These are phyloP conservation scores for Acacia acuminata DNA, from an alignment of 306 rosid species.

Conservation along the genomic window DNA sequence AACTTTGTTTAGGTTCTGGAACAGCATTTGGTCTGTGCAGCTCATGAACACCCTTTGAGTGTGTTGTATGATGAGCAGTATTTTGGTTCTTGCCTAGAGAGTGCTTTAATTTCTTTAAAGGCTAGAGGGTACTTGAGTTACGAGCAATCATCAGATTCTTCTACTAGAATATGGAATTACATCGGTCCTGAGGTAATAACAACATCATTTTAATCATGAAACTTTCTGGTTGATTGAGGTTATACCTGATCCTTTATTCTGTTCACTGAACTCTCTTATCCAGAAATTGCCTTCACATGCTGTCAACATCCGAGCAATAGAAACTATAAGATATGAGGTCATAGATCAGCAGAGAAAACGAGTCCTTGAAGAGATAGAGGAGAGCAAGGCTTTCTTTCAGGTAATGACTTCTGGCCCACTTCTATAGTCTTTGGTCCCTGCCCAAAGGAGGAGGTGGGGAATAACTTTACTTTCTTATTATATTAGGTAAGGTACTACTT, in stretches of 20 bases:
- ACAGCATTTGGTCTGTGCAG: constrained; percentile 91
- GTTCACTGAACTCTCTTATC: constrained; percentile 7
- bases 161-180: constrained; percentile 70
- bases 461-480: not conserved
- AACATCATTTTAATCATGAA: constrained; percentile 28
- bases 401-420: constrained; percentile 39
- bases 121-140: constrained; percentile 59
- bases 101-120: constrained; percentile 55
- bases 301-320: constrained; percentile 83
- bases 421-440: not conserved
- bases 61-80: constrained; percentile 67
- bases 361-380: constrained; percentile 96
- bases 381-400: constrained; percentile 96
- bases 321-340: constrained; percentile 66
- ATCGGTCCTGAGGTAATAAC: constrained; percentile 72
- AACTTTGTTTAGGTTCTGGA: constrained; percentile 67
- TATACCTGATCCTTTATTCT: constrained; percentile 20
- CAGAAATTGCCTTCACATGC: constrained; percentile 81
- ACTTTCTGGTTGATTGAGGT: constrained; percentile 30
- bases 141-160: constrained; percentile 51
- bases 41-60: constrained; percentile 71
- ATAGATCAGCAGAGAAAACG: constrained; percentile 53
- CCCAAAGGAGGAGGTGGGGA: not conserved
- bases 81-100: constrained; percentile 70
- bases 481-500: not conserved